phyloP scores from a whole-genome alignment of 1,284 basidiomycete genomes.

The Vanrija humicola region DNA sequence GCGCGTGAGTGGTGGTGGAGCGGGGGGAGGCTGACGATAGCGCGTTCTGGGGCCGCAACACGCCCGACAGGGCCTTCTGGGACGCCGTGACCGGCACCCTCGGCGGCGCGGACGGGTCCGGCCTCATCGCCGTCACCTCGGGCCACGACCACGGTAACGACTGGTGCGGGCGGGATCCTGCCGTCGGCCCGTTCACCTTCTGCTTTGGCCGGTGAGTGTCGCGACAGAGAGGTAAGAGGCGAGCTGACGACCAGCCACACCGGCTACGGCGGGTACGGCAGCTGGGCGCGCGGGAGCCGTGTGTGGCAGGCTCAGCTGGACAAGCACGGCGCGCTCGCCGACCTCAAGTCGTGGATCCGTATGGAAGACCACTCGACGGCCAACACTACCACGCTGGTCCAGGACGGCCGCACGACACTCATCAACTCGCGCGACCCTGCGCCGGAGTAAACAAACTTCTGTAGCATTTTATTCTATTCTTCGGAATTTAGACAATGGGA shows the following conservation, averaged over 20 bases:
- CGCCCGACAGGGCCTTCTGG: slow-evolving; percentile 10
- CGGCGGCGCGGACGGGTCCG: slow-evolving; percentile 1
- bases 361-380: slow-evolving; percentile 7
- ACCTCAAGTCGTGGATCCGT: slow-evolving; percentile 4
- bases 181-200: slow-evolving; percentile 10
- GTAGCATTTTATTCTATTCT: no score
- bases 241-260: slow-evolving; percentile 4
- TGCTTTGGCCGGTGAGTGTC: slow-evolving; percentile 5
- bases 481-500: no score
- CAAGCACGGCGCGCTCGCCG: neutral
- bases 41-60: neutral
- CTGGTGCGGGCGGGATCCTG: slow-evolving; percentile 19
- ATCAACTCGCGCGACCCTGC: slow-evolving; percentile 3
- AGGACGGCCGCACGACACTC: neutral
- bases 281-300: slow-evolving; percentile 8
- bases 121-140: slow-evolving; percentile 13
- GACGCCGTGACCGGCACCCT: slow-evolving; percentile 3
- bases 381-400: slow-evolving; percentile 7
- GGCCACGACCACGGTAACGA: slow-evolving; percentile 28
- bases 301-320: neutral
- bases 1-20: slow-evolving; percentile 6
- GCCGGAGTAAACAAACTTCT: neutral
- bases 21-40: neutral
- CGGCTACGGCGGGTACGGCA: slow-evolving; percentile 12
- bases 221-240: neutral